Evolutionary conservation across 2,329 filamentous ascomycete species (phyloP), one percentile per base, ranked within the genome.

Genomic region (Ceratocystis albifundus): DNA sequence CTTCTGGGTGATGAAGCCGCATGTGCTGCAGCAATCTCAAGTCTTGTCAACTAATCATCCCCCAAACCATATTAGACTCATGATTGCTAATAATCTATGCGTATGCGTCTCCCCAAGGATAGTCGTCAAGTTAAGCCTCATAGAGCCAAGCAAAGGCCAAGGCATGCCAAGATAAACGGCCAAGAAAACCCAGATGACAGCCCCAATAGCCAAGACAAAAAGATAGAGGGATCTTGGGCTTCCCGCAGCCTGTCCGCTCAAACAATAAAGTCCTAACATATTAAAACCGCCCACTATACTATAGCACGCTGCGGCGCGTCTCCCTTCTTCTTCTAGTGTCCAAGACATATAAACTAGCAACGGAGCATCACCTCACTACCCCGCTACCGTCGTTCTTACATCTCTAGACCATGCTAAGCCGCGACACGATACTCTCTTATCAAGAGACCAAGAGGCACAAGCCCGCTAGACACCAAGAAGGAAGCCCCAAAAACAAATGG

Each of bases 101-200:
- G 3, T 10, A 20, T 36, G n/a, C 30, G 3, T 20, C 15, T 15
- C n/a, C 15, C 28, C n/a, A 22, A 25, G 55, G n/a, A 15, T n/a
- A 17, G 55, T 59, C 55, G 55, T 59, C 55, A 59, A 36, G 25
- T 59, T 59, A 59, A 59, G 55, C 55, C 55, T 59, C 15, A 4
- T n/a, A 20, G 17, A 59, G 55, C 55, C 28, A 59, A 59, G 55
- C 55, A 59, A 59, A 59, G 32, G 55, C 55, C 28, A 32, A 57
- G 55, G 4, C 5, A 36, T 30, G 55, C 32, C 55, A 30, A 59
- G 17, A 30, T 59, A 30, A 15, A 59, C 15, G 25, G 28, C 28
- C 28, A 59, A n/a, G 55, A 32, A 53, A 22, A 57, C 15, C 53
- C 53, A 30, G 30, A 22, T 28, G 7, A 4, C 36, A 10, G 36